Conservation (phyloP, 2,329 filamentous ascomycete genomes). For the Ophioceras dolichostomum region DNA sequence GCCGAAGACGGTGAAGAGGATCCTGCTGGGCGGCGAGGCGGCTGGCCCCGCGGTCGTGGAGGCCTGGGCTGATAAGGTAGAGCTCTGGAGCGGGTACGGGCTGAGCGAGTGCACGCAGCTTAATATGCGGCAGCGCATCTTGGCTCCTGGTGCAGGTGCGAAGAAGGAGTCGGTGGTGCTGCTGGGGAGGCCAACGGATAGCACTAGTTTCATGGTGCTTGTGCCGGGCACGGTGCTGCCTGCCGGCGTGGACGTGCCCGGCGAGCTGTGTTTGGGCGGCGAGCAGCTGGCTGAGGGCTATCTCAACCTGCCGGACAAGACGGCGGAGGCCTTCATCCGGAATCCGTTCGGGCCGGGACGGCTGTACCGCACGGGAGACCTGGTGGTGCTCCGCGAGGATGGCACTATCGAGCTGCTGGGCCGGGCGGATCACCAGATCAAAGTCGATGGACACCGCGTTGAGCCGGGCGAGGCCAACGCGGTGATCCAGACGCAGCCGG, state of each 20-base stretch:
- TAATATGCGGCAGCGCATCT: neutral
- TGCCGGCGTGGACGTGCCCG: slow-evolving; percentile 6
- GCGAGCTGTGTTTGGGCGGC: slow-evolving; percentile 31
- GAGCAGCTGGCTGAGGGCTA: slow-evolving; percentile 31
- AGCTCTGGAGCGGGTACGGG: slow-evolving; percentile 29
- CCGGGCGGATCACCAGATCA: neutral
- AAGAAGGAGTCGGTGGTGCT: slow-evolving; percentile 8
- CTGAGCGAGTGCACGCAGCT: slow-evolving; percentile 40
- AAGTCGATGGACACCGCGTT: slow-evolving; percentile 1
- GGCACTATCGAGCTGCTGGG: neutral
- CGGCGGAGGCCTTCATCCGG: slow-evolving; percentile 7
- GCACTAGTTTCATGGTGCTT: neutral
- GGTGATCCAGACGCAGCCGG: too few relatives aligned
- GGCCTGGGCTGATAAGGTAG: slow-evolving; percentile 38
- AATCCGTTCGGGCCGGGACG: slow-evolving; percentile 10
- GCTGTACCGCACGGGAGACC: slow-evolving; percentile 1
- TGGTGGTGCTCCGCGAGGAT: neutral
- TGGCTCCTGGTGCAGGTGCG: too few relatives aligned
- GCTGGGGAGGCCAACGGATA: slow-evolving; percentile 6
- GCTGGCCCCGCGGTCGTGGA: slow-evolving; percentile 52
- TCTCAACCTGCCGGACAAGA: slow-evolving; percentile 16
- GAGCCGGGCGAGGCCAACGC: slow-evolving; percentile 4
- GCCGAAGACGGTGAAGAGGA: slow-evolving; percentile 47
- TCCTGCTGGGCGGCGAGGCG: slow-evolving; percentile 54
- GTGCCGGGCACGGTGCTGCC: slow-evolving; percentile 6